A percentile compares a stretch with the other conserved stretches of the same genome.
Conservation (phyloP, 306 rosid species). For the Lathyrus tuberosus region DNA sequence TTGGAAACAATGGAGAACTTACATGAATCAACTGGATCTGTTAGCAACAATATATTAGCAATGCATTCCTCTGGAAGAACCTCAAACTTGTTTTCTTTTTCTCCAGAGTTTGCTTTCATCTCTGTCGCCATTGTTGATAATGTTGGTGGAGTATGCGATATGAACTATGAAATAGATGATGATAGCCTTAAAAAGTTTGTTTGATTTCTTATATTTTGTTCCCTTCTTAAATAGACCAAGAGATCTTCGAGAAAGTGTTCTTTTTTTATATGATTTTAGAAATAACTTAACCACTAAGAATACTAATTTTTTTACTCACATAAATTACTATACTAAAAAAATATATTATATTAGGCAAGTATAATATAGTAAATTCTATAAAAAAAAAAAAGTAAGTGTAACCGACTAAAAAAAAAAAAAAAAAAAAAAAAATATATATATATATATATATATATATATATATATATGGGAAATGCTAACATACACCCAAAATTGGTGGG, state of each 20-base stretch:
- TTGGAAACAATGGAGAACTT: slow-evolving; percentile 34
- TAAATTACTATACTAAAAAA: too few species aligned
- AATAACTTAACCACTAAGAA: neutral
- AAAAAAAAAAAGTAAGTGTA: too few species aligned
- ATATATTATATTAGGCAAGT: too few species aligned
- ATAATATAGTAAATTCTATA: too few species aligned
- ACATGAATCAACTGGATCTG: slow-evolving; percentile 20
- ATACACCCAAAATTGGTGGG: too few species aligned
- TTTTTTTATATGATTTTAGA: too few species aligned
- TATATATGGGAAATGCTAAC: too few species aligned
- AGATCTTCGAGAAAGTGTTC: neutral
- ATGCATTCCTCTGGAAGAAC: slow-evolving; percentile 35
- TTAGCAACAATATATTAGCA: neutral
- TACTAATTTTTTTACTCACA: too few species aligned
- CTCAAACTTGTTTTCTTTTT: neutral
- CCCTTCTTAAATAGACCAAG: neutral
- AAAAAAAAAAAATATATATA: too few species aligned
- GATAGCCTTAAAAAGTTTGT: neutral
- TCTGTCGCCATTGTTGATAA: neutral
- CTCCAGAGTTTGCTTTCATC: neutral
- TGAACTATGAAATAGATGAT: too few species aligned
- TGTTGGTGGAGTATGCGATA: neutral
- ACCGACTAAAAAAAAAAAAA: too few species aligned
- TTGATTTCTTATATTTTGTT: neutral
- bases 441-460: too few species aligned